Evolutionary conservation across 345 rosid genomes (phyloP).

Genomic region (Rhodamnia rubescens): DNA sequence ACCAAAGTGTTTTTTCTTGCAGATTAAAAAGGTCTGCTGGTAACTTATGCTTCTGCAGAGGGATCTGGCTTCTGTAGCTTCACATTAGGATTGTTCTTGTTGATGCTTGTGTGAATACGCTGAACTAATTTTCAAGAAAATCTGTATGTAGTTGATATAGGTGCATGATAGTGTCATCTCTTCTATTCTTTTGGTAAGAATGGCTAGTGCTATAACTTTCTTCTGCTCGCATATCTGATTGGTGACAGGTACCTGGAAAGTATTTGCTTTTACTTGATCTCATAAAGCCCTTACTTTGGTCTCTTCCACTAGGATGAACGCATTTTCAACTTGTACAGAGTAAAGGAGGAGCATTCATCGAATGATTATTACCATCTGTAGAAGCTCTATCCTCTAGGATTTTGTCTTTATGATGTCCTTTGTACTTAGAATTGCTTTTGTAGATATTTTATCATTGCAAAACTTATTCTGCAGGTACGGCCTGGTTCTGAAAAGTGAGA

Average conservation of each 20-base stretch:
- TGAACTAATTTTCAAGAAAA: not conserved
- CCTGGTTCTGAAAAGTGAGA: not conserved
- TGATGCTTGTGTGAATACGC: not conserved
- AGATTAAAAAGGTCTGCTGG: not conserved
- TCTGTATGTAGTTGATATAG: not conserved
- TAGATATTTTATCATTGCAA: not conserved
- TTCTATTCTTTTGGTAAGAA: not conserved
- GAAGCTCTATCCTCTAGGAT: not conserved
- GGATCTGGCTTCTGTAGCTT: not conserved
- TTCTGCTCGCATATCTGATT: not conserved
- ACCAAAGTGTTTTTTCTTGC: not conserved
- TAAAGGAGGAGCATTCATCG: not conserved
- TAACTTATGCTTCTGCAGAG: not conserved
- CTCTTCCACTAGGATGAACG: not conserved
- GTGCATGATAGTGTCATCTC: not conserved
- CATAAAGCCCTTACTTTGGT: not conserved
- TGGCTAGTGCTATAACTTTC: not conserved
- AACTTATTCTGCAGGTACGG: not conserved
- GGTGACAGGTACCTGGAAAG: not conserved
- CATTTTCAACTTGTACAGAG: not conserved
- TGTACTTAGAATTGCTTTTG: not conserved
- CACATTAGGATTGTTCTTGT: not conserved
- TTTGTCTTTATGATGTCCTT: not conserved
- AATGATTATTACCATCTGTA: not conserved
- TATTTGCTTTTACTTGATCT: not conserved